Evolutionary conservation across 1,139 yeast genomes (phyloP), one percentile per base, ranked within the genome.

Genomic region (Zhuliangozyma blackwelliae): DNA sequence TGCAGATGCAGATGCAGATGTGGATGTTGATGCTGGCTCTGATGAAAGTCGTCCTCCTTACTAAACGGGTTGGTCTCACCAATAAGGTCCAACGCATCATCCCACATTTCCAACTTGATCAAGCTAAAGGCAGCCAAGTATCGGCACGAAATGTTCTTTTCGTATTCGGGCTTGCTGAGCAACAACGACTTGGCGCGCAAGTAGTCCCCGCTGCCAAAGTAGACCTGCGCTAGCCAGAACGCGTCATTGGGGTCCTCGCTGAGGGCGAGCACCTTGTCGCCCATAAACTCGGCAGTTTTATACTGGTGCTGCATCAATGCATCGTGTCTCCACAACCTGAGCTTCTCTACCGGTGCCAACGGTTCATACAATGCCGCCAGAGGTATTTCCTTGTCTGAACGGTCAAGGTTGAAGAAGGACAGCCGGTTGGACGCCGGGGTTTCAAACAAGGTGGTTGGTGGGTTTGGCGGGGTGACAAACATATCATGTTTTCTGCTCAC

Each of bases 191-290:
- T 77, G 3, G 96, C 97, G 31, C 97, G 68, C 28, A 83, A 74
- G 55, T 78, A 89, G 53, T 86, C 79, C 10, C 94, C 92, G 43
- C 79, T 74, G 36, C 74, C 66, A 57, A 80, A 87, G 55, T 84
- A 82, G 2, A 86, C 95, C 60, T 92, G 96, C 0, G 96, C 97
- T 31, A 92, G 68, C 97, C 97, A 92, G 57, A 89, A 90, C 10
- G 97, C 97, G 58, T 92, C 97, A 51, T 84, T 86, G 11, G 96
- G 84, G 52, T 90, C 97, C 44, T 77, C 74, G 1, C 90, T 84
- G 41, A 90, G 63, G 0, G 90, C 79, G 33, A 61, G 70, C 8
- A 94, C 86, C 51, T 90, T 92, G 62, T 92, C 96, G 10, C 97
- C 98, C 26, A 94, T 77, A 54, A 80, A 88, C 51, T 85, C 94